Evolutionary conservation across 2,329 filamentous ascomycete genomes (phyloP).

Genomic region (Microcyclospora tardicrescens): DNA sequence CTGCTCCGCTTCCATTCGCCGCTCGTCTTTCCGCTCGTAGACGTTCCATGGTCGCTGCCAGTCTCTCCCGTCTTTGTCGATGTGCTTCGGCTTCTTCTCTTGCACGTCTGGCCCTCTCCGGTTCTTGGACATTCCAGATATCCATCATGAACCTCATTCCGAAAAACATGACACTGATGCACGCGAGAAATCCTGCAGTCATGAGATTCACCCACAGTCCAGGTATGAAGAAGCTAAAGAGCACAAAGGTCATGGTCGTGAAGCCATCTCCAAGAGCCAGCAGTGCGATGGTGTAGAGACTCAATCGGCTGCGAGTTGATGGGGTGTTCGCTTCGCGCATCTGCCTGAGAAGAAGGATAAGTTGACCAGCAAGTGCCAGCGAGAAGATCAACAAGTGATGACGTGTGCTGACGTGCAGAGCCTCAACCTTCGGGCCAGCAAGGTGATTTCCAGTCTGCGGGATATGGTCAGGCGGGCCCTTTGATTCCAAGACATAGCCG

Average conservation of each 20-base stretch:
- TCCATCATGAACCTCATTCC: constrained; percentile 54
- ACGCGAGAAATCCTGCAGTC: constrained; percentile 44
- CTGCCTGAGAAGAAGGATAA: constrained; percentile 45
- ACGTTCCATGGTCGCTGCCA: constrained; percentile 11
- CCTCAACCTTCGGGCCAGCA: constrained; percentile 44
- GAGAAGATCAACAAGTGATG: constrained; percentile 42
- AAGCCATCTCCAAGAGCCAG: constrained; percentile 51
- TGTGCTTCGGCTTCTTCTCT: constrained; percentile 30
- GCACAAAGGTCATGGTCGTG: constrained; percentile 39
- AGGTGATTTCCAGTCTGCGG: constrained; percentile 41
- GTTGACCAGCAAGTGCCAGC: constrained; percentile 37
- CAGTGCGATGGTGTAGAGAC: constrained; percentile 50
- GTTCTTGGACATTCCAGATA: constrained; percentile 51
- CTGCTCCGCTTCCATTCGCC: background rate
- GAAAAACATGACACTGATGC: constrained; percentile 48
- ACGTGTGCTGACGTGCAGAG: constrained; percentile 33
- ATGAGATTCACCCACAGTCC: constrained; percentile 44
- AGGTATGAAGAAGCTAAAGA: constrained; percentile 43
- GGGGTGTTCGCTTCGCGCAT: constrained; percentile 53
- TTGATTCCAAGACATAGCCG: constrained; percentile 51
- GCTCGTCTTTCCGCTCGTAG: constrained; percentile 11
- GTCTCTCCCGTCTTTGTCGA: constrained; percentile 12
- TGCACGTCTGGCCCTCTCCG: constrained; percentile 32
- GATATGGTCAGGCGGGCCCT: constrained; percentile 42
- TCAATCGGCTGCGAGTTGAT: constrained; percentile 50